Evolutionary conservation across 106 monocot species (phyloP).

Genomic region (Gastrodia elata): DNA sequence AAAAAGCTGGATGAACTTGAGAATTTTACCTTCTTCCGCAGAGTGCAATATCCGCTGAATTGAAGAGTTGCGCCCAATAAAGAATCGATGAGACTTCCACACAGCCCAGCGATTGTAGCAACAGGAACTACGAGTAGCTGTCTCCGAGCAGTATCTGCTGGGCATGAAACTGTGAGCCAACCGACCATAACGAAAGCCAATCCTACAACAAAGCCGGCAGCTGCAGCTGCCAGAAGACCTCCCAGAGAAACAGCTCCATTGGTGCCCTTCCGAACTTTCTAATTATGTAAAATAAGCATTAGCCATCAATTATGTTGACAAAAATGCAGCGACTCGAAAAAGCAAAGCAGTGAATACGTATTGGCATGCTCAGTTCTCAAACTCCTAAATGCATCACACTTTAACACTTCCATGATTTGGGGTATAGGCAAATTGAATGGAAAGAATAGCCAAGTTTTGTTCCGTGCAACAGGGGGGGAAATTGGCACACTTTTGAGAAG

Average conservation of each 20-base stretch:
- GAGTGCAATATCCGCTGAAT: constrained; percentile 76
- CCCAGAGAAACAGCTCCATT: constrained; percentile 71
- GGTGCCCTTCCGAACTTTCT: constrained; percentile 78
- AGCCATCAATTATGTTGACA: too few species aligned
- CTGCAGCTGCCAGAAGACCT: constrained; percentile 60
- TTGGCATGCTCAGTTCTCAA: too few species aligned
- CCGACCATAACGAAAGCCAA: constrained; percentile 37
- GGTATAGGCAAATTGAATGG: too few species aligned
- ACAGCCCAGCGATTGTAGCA: constrained; percentile 56
- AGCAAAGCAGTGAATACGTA: too few species aligned
- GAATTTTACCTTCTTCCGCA: constrained; percentile 71
- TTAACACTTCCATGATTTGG: too few species aligned
- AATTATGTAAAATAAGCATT: constrained; percentile 11
- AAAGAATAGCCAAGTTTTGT: too few species aligned
- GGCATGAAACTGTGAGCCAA: constrained; percentile 43
- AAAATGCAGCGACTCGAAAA: too few species aligned
- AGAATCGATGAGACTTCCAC: constrained; percentile 87
- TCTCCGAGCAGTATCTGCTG: constrained; percentile 21
- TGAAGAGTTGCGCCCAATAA: constrained; percentile 82
- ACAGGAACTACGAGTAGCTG: constrained; percentile 65
- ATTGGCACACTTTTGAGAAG: too few species aligned
- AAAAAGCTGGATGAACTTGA: too few species aligned
- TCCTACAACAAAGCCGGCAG: constrained; percentile 69
- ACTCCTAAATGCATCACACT: too few species aligned
- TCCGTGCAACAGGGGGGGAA: too few species aligned